Evolutionary conservation across 768 basidiomycete species (phyloP).

Genomic region (Suillus weaverae): DNA sequence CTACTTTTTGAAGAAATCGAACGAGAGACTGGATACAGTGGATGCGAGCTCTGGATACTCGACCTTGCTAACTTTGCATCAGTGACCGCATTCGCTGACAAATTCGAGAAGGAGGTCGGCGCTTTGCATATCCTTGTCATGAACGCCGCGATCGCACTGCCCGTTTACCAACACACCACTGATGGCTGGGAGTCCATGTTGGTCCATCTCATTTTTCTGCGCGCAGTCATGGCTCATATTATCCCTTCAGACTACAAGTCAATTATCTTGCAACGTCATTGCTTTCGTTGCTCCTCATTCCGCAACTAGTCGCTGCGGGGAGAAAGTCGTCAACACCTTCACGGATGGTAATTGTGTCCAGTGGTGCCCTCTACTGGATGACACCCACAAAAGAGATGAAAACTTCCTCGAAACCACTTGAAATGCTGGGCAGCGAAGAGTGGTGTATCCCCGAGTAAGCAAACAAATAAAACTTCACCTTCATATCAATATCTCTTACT

Average conservation of each 20-base stretch:
- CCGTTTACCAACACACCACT: slow-evolving; percentile 24
- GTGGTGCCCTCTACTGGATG: slow-evolving; percentile 25
- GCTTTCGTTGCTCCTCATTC: slow-evolving; percentile 34
- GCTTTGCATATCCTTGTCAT: slow-evolving; percentile 44
- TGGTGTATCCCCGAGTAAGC: slow-evolving; percentile 23
- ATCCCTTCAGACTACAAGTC: slow-evolving; percentile 31
- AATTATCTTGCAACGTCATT: slow-evolving; percentile 36
- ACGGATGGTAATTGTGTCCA: slow-evolving; percentile 34
- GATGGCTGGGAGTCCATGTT: slow-evolving; percentile 52
- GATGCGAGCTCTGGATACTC: slow-evolving; percentile 39
- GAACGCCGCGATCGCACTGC: slow-evolving; percentile 36
- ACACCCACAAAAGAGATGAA: slow-evolving; percentile 22
- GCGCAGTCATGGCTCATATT: neutral
- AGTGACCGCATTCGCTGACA: slow-evolving; percentile 39
- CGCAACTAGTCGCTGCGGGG: slow-evolving; percentile 28
- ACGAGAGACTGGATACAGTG: slow-evolving; percentile 27
- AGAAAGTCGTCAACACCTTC: slow-evolving; percentile 21
- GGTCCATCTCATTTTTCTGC: slow-evolving; percentile 4
- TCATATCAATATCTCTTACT: neutral
- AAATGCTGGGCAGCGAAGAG: slow-evolving; percentile 23
- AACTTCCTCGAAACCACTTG: slow-evolving; percentile 21
- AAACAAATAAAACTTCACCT: neutral
- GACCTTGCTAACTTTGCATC: slow-evolving; percentile 44
- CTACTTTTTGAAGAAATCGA: slow-evolving; percentile 20
- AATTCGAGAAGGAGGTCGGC: slow-evolving; percentile 17